Percentiles rank a stretch among this genome's conserved stretches.
Evolutionary conservation across 78 protist species (phyloP).

Genomic region (slime mould (Dictyostelium discoideum)): DNA sequence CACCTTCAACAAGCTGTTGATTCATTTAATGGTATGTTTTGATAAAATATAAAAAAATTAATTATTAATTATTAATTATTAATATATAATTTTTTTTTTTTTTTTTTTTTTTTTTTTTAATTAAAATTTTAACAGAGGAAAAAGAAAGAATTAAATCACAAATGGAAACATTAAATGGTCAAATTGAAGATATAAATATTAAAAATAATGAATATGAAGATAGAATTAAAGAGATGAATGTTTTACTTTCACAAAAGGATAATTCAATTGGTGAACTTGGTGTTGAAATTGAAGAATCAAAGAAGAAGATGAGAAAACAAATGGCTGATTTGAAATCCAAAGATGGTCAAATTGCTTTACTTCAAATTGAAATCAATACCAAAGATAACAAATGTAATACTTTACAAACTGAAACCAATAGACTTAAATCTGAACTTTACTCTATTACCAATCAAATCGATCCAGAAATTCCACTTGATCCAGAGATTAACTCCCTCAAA

Average conservation of each 20-base stretch:
- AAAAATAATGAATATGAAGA: slow-evolving; percentile 45
- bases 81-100: too few species aligned
- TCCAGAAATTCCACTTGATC: slow-evolving; percentile 26
- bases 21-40: background rate
- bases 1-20: background rate
- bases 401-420: slow-evolving; percentile 9
- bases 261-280: background rate
- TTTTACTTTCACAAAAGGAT: slow-evolving; percentile 3
- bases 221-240: background rate
- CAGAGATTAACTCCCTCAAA: slow-evolving; percentile 11
- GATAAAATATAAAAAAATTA: too few species aligned
- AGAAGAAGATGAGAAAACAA: slow-evolving; percentile 15
- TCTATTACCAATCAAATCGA: slow-evolving; percentile 2
- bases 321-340: slow-evolving; percentile 38
- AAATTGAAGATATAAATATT: slow-evolving; percentile 34
- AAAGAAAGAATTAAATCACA: slow-evolving; percentile 20
- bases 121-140: slow-evolving; percentile 9
- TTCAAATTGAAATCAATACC: slow-evolving; percentile 29
- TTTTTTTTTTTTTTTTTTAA: background rate
- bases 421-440: background rate
- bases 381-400: slow-evolving; percentile 13
- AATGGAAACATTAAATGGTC: background rate
- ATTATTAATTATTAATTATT: too few species aligned
- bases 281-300: slow-evolving; percentile 28
- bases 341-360: slow-evolving; percentile 30